Conservation (phyloP, 2,329 filamentous ascomycete genomes). For the Ophiostoma angusticollis region DNA sequence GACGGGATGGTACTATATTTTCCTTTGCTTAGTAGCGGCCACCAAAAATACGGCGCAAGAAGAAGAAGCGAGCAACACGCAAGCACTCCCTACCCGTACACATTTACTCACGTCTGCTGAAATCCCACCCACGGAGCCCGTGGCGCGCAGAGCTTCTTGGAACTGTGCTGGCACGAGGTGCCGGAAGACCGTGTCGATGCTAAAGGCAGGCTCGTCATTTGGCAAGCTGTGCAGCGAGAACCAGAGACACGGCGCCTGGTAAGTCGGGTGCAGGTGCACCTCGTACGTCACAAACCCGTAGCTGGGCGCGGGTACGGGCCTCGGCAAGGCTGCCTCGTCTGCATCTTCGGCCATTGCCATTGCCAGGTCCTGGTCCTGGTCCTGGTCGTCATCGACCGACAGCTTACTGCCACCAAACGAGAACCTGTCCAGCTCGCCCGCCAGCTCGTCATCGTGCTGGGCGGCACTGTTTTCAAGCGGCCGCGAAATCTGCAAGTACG, state of each 20-base stretch:
- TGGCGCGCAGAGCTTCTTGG: slow-evolving; percentile 44
- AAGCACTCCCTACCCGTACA: no score
- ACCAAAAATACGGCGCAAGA: no score
- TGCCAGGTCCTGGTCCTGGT: neutral
- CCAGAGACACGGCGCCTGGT: slow-evolving; percentile 63
- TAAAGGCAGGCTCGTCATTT: slow-evolving; percentile 41
- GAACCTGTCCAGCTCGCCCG: slow-evolving; percentile 31
- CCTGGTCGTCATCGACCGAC: slow-evolving; percentile 3
- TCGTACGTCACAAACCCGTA: slow-evolving; percentile 52
- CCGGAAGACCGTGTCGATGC: slow-evolving; percentile 57
- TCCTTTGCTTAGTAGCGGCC: neutral
- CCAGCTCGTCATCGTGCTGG: slow-evolving; percentile 30
- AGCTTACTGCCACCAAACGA: slow-evolving; percentile 25
- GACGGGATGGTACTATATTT: slow-evolving; percentile 63
- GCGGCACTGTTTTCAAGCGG: slow-evolving; percentile 30
- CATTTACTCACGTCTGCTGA: slow-evolving; percentile 67
- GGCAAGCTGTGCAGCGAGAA: slow-evolving; percentile 52
- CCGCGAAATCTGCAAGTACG: slow-evolving; percentile 44
- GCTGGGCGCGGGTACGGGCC: slow-evolving; percentile 17
- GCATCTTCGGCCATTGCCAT: slow-evolving; percentile 7
- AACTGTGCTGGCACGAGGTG: slow-evolving; percentile 55
- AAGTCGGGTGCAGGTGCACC: slow-evolving; percentile 62
- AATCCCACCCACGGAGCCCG: slow-evolving; percentile 58
- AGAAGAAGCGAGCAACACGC: no score
- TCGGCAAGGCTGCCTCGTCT: slow-evolving; percentile 28